Percentiles rank a stretch among this genome's conserved stretches.
phyloP scores from a whole-genome alignment of 805 yeast species.

The Candida loeiensis region DNA sequence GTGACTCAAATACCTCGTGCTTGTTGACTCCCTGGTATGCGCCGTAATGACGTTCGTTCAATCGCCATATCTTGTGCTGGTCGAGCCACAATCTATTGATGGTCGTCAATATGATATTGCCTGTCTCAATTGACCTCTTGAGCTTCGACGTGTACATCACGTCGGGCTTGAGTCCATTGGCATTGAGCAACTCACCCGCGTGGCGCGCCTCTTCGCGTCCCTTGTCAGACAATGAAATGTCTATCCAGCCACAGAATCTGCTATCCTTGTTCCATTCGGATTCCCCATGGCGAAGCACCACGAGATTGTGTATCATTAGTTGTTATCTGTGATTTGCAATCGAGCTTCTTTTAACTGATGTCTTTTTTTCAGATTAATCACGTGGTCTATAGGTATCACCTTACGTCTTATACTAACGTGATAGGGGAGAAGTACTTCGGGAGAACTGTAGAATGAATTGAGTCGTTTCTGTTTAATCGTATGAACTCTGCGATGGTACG shows the following conservation, averaged over 20 bases:
- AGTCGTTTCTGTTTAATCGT: no score
- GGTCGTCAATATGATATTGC: constrained; percentile 32
- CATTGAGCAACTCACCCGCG: constrained; percentile 35
- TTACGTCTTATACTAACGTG: no score
- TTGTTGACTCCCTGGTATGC: constrained; percentile 40
- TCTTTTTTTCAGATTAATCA: not conserved
- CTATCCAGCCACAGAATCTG: constrained; percentile 46
- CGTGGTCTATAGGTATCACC: no score
- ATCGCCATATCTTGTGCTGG: constrained; percentile 37
- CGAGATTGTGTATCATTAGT: constrained; percentile 28
- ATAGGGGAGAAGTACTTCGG: no score
- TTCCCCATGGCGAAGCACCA: constrained; percentile 45
- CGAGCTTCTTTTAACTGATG: not conserved
- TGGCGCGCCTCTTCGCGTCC: constrained; percentile 38
- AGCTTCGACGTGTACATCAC: constrained; percentile 39
- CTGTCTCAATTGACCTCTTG: constrained; percentile 40
- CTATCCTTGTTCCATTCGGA: constrained; percentile 42
- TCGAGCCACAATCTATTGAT: constrained; percentile 35
- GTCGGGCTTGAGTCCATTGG: constrained; percentile 27
- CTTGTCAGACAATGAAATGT: constrained; percentile 35
- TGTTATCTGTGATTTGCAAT: not conserved
- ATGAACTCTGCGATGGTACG: no score
- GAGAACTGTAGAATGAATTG: no score
- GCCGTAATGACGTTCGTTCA: constrained; percentile 45
- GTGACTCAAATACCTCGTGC: constrained; percentile 30